phyloP scores from a whole-genome alignment of 139 green algal genomes.

The Zygnema cylindricum region DNA sequence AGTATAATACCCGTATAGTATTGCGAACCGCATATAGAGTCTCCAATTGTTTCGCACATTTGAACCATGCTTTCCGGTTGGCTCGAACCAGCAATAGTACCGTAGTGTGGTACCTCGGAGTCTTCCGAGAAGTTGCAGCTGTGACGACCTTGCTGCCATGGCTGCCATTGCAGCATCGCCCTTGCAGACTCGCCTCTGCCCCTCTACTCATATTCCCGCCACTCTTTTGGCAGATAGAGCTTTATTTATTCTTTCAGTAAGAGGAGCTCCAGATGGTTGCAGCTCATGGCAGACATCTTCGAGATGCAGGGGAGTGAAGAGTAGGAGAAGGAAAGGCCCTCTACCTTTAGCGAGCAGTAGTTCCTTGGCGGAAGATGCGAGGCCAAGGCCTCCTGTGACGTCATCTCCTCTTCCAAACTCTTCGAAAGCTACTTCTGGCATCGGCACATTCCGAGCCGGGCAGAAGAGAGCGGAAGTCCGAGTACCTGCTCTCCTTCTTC shows the following conservation, averaged over 20 bases:
- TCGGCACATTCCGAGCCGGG: slow-evolving; percentile 41
- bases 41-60: no score
- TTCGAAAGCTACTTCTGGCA: neutral
- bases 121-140: no score
- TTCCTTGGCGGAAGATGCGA: neutral
- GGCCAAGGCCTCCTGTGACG: neutral
- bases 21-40: no score
- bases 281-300: neutral
- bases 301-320: neutral
- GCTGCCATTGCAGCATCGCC: neutral
- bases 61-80: no score
- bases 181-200: neutral
- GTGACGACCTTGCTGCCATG: no score
- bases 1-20: no score
- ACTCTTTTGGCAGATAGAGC: neutral
- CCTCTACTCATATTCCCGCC: neutral
- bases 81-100: no score
- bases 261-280: neutral
- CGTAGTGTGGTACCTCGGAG: no score
- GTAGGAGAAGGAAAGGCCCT: neutral
- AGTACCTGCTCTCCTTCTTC: slow-evolving; percentile 43
- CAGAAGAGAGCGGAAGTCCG: slow-evolving; percentile 52
- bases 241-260: neutral
- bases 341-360: neutral
- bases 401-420: neutral